Conservation (phyloP, 2,329 filamentous ascomycete genomes). For the Xylariomycetidae sp. region DNA sequence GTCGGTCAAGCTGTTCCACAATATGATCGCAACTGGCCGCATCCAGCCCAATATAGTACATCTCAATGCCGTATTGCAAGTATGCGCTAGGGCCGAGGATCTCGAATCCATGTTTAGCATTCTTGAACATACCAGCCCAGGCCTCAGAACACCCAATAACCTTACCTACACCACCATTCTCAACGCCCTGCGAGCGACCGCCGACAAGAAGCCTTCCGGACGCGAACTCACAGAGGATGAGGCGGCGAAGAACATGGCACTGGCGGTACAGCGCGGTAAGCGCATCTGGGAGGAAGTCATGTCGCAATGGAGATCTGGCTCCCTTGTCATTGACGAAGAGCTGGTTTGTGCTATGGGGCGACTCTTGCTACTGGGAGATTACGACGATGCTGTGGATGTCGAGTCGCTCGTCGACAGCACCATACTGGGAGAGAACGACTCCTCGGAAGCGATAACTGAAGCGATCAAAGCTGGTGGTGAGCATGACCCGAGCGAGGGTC, state of each 20-base stretch:
- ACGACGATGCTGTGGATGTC: slow-evolving; percentile 63
- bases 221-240: slow-evolving; percentile 25
- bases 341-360: slow-evolving; percentile 78
- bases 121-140: slow-evolving; percentile 62
- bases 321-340: slow-evolving; percentile 67
- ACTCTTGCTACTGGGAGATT: slow-evolving; percentile 61
- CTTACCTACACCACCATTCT: slow-evolving; percentile 79
- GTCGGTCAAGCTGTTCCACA: slow-evolving; percentile 71
- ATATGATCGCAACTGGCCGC: slow-evolving; percentile 57
- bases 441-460: too few relatives aligned
- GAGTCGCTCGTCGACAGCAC: slow-evolving; percentile 75
- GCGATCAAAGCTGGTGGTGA: too few relatives aligned
- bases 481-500: too few relatives aligned
- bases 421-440: too few relatives aligned
- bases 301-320: slow-evolving; percentile 65
- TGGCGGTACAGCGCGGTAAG: slow-evolving; percentile 59
- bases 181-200: slow-evolving; percentile 59
- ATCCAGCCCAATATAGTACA: slow-evolving; percentile 74
- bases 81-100: slow-evolving; percentile 69
- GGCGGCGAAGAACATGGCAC: slow-evolving; percentile 28
- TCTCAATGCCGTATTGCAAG: slow-evolving; percentile 79
- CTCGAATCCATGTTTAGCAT: slow-evolving; percentile 77
- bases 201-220: slow-evolving; percentile 26
- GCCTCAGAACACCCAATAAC: slow-evolving; percentile 57
- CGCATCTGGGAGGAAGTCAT: slow-evolving; percentile 77